phyloP scores from a whole-genome alignment of 192 early-diverging fungal genomes.

The Podila minutissima region DNA sequence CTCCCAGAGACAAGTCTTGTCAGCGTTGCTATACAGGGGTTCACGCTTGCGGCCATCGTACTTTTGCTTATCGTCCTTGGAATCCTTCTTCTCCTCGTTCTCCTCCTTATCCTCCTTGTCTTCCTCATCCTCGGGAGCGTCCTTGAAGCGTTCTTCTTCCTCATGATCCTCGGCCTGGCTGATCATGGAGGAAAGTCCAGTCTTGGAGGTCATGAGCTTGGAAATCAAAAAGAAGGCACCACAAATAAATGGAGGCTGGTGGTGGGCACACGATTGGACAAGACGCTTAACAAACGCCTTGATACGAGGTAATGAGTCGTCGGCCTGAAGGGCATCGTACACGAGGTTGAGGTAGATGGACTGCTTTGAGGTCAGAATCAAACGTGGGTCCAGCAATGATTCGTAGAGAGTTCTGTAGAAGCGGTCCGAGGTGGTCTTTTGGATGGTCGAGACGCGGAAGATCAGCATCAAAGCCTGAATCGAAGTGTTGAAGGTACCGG shows the following conservation, averaged over 20 bases:
- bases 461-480: conserved; percentile 94
- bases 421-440: conserved; percentile 73
- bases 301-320: conserved; percentile 70
- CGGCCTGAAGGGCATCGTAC: conserved; percentile 83
- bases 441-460: conserved; percentile 71
- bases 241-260: conserved; percentile 86
- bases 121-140: conserved; percentile 68
- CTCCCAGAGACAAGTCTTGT: conserved; percentile 91
- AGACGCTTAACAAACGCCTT: conserved; percentile 92
- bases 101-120: conserved; percentile 62
- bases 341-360: conserved; percentile 95
- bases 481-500: conserved; percentile 90
- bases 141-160: conserved; percentile 72
- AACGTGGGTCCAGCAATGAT: conserved; percentile 84
- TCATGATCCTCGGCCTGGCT: conserved; percentile 78
- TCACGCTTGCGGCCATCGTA: conserved; percentile 92
- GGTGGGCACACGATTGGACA: conserved; percentile 78
- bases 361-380: conserved; percentile 84
- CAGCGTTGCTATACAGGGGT: conserved; percentile 85
- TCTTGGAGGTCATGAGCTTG: conserved; percentile 64
- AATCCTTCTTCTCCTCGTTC: conserved; percentile 22
- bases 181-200: conserved; percentile 71
- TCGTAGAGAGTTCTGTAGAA: conserved; percentile 94
- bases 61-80: conserved; percentile 10
- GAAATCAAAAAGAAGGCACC: conserved; percentile 86